A percentile compares a stretch with the other conserved stretches of the same genome.
Evolutionary conservation across 1,284 basidiomycete genomes (phyloP).

Genomic region (Sanghuangporus sanghuang): DNA sequence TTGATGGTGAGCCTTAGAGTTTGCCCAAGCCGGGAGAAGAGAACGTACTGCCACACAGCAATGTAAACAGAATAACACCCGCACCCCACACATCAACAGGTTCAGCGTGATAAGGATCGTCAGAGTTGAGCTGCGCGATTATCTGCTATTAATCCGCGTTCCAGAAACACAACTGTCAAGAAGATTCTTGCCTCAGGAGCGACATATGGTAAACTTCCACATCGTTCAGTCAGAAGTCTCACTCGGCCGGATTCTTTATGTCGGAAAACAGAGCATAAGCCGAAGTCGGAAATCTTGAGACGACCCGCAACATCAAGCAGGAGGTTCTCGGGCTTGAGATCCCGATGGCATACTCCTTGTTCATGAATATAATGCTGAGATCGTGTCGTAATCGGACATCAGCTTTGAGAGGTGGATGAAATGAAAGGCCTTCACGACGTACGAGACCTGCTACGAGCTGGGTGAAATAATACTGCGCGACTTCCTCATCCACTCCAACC

Average conservation of each 20-base stretch:
- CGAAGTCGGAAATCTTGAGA: slow-evolving; percentile 95
- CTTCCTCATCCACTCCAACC: slow-evolving; percentile 80
- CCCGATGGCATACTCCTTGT: slow-evolving; percentile 92
- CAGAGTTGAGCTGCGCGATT: slow-evolving; percentile 39
- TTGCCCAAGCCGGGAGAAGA: not conserved
- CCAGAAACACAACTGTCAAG: slow-evolving; percentile 12
- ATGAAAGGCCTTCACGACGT: slow-evolving; percentile 21
- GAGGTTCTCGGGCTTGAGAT: slow-evolving; percentile 95
- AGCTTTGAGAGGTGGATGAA: slow-evolving; percentile 11
- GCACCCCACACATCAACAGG: slow-evolving; percentile 95
- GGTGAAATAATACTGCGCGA: slow-evolving; percentile 89
- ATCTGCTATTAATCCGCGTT: slow-evolving; percentile 1
- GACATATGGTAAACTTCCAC: slow-evolving; percentile 93
- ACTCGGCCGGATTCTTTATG: slow-evolving; percentile 82
- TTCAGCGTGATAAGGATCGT: slow-evolving; percentile 78
- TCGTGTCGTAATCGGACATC: not conserved
- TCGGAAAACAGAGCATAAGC: slow-evolving; percentile 87
- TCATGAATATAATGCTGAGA: slow-evolving; percentile 76
- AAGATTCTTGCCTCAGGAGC: slow-evolving; percentile 72
- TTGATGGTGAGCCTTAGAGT: not conserved
- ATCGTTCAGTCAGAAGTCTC: slow-evolving; percentile 68
- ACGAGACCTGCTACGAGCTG: slow-evolving; percentile 84
- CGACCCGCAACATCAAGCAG: slow-evolving; percentile 74
- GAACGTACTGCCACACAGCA: slow-evolving; percentile 85
- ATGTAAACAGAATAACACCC: slow-evolving; percentile 93